Percentiles rank a stretch among this genome's conserved stretches.
Evolutionary conservation across 225 moss, liverwort and hornwort species (phyloP).

Genomic region (Anthoceros angustus): DNA sequence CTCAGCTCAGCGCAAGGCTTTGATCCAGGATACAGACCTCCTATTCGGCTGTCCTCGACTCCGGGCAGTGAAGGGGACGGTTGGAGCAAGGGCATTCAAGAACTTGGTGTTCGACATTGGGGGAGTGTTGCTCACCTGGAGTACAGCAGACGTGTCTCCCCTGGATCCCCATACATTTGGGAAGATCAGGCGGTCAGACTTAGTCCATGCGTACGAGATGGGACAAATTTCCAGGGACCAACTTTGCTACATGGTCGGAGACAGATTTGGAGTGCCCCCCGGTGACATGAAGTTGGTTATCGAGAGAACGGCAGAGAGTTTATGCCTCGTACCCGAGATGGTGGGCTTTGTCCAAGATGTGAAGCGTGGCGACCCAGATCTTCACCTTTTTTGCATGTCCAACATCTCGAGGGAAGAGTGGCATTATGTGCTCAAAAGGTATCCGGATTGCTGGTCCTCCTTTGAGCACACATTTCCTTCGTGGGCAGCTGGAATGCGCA

Average conservation of each 20-base stretch:
- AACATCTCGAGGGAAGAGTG: not conserved
- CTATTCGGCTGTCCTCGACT: too few relatives aligned
- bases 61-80: too few relatives aligned
- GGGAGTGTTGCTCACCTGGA: not conserved
- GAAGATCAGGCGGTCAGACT: not conserved
- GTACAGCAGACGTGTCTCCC: not conserved
- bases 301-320: not conserved
- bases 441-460: not conserved
- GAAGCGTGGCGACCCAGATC: not conserved
- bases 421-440: not conserved
- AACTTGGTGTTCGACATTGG: not conserved
- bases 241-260: not conserved
- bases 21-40: too few relatives aligned
- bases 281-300: not conserved
- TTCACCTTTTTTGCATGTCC: not conserved
- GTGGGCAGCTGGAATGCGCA: not conserved
- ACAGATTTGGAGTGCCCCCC: not conserved
- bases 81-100: not conserved
- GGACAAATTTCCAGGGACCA: not conserved
- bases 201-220: not conserved
- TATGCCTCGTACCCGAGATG: not conserved
- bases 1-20: too few relatives aligned
- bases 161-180: not conserved
- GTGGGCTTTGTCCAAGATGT: not conserved
- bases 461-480: not conserved